Evolutionary conservation across 495 filamentous ascomycete species (phyloP).

Genomic region (Pseudomonodictys pantanalensis): DNA sequence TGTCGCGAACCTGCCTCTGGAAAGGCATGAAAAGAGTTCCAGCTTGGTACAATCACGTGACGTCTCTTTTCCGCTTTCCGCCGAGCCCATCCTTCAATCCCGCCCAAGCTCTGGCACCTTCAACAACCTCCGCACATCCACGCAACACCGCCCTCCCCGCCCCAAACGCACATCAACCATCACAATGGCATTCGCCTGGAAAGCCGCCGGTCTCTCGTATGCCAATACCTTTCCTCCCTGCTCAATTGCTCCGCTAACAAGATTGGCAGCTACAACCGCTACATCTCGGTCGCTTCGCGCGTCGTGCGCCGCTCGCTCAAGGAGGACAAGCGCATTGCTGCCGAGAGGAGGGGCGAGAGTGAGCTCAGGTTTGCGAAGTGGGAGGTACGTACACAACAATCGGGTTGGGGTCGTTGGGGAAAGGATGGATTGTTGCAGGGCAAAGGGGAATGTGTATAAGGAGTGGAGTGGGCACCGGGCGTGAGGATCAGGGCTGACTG

Average conservation of each 20-base stretch:
- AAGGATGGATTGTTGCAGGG: no score
- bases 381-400: constrained; percentile 94
- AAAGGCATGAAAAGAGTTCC: no score
- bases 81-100: not conserved
- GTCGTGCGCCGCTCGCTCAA: constrained; percentile 89
- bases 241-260: constrained; percentile 11
- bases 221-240: constrained; percentile 34
- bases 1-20: no score
- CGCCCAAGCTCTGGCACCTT: not conserved
- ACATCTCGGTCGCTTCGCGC: constrained; percentile 71
- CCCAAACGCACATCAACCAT: constrained; percentile 42
- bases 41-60: no score
- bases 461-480: constrained; percentile 4
- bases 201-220: constrained; percentile 94
- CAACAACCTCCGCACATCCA: constrained; percentile 6
- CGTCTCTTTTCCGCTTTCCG: no score
- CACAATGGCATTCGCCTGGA: constrained; percentile 98
- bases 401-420: no score
- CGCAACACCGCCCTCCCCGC: constrained; percentile 36
- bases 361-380: constrained; percentile 94
- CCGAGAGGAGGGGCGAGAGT: constrained; percentile 86
- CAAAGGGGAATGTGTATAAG: no score
- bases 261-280: constrained; percentile 73
- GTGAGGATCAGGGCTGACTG: constrained; percentile 20
- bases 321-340: constrained; percentile 78